phyloP scores from a whole-genome alignment of 345 rosid genomes.

The Salix caprea region DNA sequence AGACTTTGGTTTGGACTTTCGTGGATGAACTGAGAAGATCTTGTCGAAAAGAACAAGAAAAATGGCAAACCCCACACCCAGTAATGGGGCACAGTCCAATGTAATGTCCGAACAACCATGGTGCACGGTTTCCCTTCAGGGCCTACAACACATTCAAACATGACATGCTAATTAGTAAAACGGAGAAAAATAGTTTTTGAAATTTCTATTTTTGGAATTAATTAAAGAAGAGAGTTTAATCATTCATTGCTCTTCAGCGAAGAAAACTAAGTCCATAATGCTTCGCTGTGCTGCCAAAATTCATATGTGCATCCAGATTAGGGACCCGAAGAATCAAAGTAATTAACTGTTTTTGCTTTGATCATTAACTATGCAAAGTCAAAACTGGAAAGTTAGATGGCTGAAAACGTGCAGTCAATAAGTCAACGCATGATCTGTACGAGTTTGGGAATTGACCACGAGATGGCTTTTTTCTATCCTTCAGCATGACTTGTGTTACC shows the following conservation, averaged over 20 bases:
- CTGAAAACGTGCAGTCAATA: neutral
- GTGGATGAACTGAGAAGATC: constrained; percentile 79
- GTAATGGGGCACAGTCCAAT: constrained; percentile 86
- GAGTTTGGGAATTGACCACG: neutral
- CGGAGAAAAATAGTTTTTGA: neutral
- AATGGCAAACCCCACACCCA: constrained; percentile 89
- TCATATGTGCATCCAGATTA: neutral
- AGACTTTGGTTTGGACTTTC: constrained; percentile 63
- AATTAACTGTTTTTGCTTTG: neutral
- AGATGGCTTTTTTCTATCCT: neutral
- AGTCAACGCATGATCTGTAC: neutral
- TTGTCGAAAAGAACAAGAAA: constrained; percentile 76
- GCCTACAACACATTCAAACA: constrained; percentile 28
- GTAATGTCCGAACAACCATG: constrained; percentile 67
- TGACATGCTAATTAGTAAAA: neutral
- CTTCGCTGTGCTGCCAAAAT: neutral
- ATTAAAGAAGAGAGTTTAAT: neutral
- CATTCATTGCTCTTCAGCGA: neutral
- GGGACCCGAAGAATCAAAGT: neutral
- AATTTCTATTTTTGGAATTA: too few species aligned
- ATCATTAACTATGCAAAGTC: neutral
- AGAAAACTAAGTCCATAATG: too few species aligned
- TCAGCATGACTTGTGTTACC: neutral
- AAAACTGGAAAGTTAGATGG: neutral
- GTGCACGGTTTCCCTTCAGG: constrained; percentile 63